phyloP scores from a whole-genome alignment of 352 stramenopile species.

The Globisporangium sylvaticum region DNA sequence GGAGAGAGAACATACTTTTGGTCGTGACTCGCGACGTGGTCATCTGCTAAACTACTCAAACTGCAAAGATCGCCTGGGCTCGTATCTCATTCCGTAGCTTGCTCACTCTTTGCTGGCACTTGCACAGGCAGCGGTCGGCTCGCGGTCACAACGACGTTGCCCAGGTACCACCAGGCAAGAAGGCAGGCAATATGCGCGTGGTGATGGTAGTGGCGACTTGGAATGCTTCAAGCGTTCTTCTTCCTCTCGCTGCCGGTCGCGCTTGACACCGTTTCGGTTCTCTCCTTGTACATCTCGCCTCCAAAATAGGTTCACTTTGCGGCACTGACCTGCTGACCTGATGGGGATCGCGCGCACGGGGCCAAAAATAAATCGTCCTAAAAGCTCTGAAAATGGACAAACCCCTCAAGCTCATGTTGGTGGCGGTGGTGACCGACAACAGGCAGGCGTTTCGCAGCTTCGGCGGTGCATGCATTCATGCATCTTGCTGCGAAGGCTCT shows the following conservation, averaged over 20 bases:
- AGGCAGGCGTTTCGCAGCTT: too few relatives aligned
- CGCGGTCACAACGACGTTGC: background rate
- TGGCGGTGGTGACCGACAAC: too few relatives aligned
- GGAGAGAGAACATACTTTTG: slow-evolving; percentile 35
- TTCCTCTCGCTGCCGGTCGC: background rate
- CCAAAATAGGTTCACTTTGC: background rate
- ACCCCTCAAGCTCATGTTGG: too few relatives aligned
- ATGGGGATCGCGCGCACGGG: background rate
- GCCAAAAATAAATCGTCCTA: too few relatives aligned
- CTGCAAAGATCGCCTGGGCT: background rate
- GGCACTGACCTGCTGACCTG: background rate
- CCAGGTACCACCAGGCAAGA: background rate
- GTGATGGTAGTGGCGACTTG: background rate
- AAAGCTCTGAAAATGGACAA: too few relatives aligned
- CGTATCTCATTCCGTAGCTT: background rate
- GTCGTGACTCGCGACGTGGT: background rate
- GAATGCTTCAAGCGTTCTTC: background rate
- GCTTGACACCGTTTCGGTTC: slow-evolving; percentile 2
- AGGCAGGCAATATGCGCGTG: background rate
- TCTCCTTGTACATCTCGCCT: background rate
- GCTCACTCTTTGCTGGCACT: background rate
- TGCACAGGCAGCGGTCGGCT: background rate
- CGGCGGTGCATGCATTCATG: too few relatives aligned
- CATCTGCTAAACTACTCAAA: background rate
- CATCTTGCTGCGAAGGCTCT: too few relatives aligned